Conservation (phyloP, 2,329 filamentous ascomycete species). For the Pseudocercospora crystallina region DNA sequence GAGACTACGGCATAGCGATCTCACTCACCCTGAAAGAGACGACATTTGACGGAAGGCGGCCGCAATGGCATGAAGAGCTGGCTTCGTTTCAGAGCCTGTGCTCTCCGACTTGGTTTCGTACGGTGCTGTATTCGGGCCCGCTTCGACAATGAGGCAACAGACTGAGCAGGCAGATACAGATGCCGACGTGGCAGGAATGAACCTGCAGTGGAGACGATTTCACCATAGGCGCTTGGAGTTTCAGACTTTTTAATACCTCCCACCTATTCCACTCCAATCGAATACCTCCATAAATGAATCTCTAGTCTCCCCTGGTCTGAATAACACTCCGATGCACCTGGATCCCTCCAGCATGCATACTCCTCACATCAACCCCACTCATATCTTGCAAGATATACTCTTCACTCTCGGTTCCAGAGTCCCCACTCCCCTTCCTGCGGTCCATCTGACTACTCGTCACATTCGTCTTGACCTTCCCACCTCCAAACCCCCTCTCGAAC, state of each 20-base stretch:
- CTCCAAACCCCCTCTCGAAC: neutral
- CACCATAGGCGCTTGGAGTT: too few relatives aligned
- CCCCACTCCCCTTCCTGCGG: constrained; percentile 13
- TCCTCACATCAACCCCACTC: constrained; percentile 6
- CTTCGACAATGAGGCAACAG: too few relatives aligned
- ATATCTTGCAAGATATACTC: constrained; percentile 24
- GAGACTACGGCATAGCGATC: too few relatives aligned
- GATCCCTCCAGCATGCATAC: constrained; percentile 13
- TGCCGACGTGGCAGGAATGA: neutral
- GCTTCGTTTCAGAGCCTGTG: too few relatives aligned
- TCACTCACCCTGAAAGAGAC: too few relatives aligned
- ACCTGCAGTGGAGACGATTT: neutral
- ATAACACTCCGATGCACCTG: constrained; percentile 22
- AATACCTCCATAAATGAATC: neutral
- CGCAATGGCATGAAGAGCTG: too few relatives aligned
- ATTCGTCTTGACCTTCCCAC: constrained; percentile 15
- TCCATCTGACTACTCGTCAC: constrained; percentile 16
- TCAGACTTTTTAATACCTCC: neutral
- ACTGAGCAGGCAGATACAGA: too few relatives aligned
- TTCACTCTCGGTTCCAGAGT: constrained; percentile 14
- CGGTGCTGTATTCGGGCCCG: too few relatives aligned
- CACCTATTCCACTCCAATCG: neutral
- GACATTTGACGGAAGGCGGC: too few relatives aligned
- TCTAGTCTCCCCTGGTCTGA: constrained; percentile 12
- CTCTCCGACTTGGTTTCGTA: too few relatives aligned